A percentile compares a stretch with the other conserved stretches of the same genome.
phyloP scores from a whole-genome alignment of 495 filamentous ascomycete genomes.

The Aspergillus leporis region DNA sequence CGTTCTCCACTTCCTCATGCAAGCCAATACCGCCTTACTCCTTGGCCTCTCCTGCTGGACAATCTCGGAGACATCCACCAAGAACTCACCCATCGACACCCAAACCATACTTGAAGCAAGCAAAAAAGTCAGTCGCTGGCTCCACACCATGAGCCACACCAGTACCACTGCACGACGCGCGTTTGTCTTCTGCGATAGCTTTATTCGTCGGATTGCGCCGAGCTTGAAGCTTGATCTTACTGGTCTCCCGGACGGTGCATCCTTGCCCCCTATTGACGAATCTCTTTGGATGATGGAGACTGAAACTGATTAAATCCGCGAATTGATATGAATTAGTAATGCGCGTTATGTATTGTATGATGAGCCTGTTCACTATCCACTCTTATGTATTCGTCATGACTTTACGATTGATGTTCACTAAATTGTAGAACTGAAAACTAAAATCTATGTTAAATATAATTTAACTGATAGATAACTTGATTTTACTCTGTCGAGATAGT shows the following conservation, averaged over 20 bases:
- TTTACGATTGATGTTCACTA: background rate
- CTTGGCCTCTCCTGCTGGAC: slow-evolving; percentile 48
- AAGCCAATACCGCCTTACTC: slow-evolving; percentile 58
- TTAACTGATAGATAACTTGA: background rate
- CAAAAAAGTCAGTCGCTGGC: slow-evolving; percentile 52
- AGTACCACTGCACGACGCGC: slow-evolving; percentile 49
- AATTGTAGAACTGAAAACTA: background rate
- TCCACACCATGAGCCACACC: slow-evolving; percentile 41
- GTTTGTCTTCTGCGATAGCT: slow-evolving; percentile 41
- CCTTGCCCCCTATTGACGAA: slow-evolving; percentile 1
- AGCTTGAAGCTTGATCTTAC: slow-evolving; percentile 30
- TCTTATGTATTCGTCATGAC: background rate
- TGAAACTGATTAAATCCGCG: background rate
- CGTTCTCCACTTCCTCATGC: slow-evolving; percentile 62
- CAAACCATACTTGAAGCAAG: slow-evolving; percentile 40
- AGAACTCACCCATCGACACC: slow-evolving; percentile 11
- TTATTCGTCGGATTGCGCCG: slow-evolving; percentile 31
- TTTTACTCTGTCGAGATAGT: background rate
- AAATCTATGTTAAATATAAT: background rate
- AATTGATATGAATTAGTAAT: no score
- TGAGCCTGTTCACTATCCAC: no score
- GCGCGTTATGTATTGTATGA: no score
- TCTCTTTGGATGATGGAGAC: background rate
- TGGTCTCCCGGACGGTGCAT: slow-evolving; percentile 26
- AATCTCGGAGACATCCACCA: background rate